phyloP scores from a whole-genome alignment of 75 land plant genomes.

The Pinus albicaulis region DNA sequence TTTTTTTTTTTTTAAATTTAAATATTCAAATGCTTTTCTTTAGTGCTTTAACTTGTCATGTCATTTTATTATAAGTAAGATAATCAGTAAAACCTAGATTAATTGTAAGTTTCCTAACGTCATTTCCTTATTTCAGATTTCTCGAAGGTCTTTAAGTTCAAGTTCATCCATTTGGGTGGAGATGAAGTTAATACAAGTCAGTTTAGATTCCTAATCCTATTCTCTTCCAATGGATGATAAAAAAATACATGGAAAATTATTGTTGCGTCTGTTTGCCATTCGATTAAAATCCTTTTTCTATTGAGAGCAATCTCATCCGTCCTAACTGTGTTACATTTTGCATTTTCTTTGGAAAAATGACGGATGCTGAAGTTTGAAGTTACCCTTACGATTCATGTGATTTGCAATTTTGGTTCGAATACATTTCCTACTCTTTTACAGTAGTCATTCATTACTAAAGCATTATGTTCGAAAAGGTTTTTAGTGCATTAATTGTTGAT shows the following conservation, averaged over 20 bases:
- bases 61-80: background rate
- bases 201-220: slow-evolving; percentile 8
- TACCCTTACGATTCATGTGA: background rate
- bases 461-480: background rate
- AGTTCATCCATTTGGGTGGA: slow-evolving; percentile 90
- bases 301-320: background rate
- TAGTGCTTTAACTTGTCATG: background rate
- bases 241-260: background rate
- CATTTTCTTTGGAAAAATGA: background rate
- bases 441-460: no score
- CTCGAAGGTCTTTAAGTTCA: slow-evolving; percentile 79
- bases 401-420: no score
- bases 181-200: slow-evolving; percentile 96
- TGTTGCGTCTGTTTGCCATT: background rate
- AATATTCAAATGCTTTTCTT: background rate
- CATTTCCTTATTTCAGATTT: slow-evolving; percentile 60
- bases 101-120: background rate
- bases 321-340: background rate
- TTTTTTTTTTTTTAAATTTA: background rate
- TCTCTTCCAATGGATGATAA: background rate
- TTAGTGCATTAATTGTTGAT: background rate
- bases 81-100: background rate
- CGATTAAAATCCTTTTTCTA: background rate
- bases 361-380: background rate
- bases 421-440: no score